Base-by-base conservation (phyloP, 1,139 yeast genomes). In the Taphrina pruni region DNA sequence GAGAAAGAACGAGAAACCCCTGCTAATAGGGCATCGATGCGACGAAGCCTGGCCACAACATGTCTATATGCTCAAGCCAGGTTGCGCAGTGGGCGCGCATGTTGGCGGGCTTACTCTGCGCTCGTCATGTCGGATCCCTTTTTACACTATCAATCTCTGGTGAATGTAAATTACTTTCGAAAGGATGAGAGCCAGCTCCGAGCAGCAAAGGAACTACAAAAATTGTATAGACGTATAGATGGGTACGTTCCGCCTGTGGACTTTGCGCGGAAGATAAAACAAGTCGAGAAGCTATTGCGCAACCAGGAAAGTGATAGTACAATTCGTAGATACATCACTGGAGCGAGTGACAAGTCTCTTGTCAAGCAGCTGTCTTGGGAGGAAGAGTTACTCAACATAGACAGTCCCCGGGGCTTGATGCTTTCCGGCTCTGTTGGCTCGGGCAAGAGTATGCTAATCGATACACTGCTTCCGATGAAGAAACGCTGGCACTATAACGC, bases 401-500 rank as follows among this genome's bases (percentile, higher is more conserved):
- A 83, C 1, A 81, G 71, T 46, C 96, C 92, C 2, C 81, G 84
- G 73, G 99, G 99, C 1, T 89, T 94, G 26, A 94, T 94, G 77
- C 82, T 94, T 35, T 94, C 90, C 78, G 99, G 99, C 21, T 98
- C 93, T 77, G 99, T 94, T 57, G 99, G 99, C 5, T 92, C 98
- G 79, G 99, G 99, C 12, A 94, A 94, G 77, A 93, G 98, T 6
- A 94, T 94, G 98, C 82, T 94, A 73, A 93, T 94, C 97, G 98
- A 94, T 78, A 82, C 94, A 74, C 93, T 94, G 75, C 88, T 0
- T 92, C 79, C 81, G 35, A 84, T 88, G 1, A 88, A 88, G 75
- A 83, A 85, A 80, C 80, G 93, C 71, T 86, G 90, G 87, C 93
- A 88, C 75, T 88, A 86, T 75, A 85, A 86, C 73, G 87, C 85